Conservation (phyloP, 306 rosid genomes). For the Mimosa pudica region DNA sequence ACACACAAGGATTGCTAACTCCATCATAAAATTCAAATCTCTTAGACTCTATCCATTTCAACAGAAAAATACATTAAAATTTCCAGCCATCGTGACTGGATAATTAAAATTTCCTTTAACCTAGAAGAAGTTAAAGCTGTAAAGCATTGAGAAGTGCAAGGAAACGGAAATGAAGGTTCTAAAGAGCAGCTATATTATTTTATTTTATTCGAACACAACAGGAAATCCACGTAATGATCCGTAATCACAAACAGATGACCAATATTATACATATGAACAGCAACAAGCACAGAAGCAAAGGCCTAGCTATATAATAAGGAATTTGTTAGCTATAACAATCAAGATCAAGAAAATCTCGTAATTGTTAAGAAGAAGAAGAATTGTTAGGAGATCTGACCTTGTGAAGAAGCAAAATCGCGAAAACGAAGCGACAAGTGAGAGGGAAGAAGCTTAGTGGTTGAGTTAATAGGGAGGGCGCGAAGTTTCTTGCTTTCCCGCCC, state of each 20-base stretch:
- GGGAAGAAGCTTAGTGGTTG: no score
- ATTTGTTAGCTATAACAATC: background rate
- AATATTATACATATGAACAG: background rate
- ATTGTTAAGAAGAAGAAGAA: no score
- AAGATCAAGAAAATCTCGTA: background rate
- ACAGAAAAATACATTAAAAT: background rate
- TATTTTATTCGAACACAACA: constrained; percentile 8
- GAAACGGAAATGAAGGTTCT: background rate
- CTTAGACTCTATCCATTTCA: background rate
- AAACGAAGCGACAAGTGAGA: no score
- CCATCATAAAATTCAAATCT: background rate
- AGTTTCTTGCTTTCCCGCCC: no score
- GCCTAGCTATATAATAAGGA: background rate
- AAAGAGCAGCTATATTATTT: background rate
- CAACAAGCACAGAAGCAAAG: background rate
- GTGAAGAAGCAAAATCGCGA: no score
- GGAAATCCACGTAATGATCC: constrained; percentile 13
- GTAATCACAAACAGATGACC: background rate
- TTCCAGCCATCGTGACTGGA: background rate
- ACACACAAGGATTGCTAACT: background rate
- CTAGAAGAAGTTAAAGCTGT: background rate
- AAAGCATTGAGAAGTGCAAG: background rate
- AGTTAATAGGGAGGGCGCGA: no score
- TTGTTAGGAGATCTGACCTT: no score
- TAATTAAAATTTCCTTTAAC: background rate